phyloP scores from a whole-genome alignment of 202 grass and related monocot species.

The Zoysia matrella region DNA sequence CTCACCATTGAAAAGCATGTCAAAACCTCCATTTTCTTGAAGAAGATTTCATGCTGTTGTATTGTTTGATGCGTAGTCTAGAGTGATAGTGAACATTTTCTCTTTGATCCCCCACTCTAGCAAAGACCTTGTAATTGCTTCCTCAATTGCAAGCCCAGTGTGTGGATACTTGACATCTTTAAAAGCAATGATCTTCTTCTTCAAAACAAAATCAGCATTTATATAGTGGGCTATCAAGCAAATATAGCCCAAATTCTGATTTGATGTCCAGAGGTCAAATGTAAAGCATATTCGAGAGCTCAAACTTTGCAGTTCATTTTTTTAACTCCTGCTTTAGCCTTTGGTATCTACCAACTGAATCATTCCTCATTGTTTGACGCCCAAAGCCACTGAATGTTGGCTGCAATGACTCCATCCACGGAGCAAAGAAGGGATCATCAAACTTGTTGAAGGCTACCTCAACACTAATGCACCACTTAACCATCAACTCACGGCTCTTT shows the following conservation, averaged over 20 bases:
- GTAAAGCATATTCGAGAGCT: neutral
- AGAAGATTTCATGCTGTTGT: no score
- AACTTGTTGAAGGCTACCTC: neutral
- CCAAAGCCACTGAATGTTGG: neutral
- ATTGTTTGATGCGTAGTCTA: neutral
- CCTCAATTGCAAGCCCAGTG: neutral
- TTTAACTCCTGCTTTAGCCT: accelerated
- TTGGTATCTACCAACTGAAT: neutral
- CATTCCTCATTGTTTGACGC: neutral
- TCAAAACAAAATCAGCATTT: neutral
- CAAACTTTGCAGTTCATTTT: neutral
- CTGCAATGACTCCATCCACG: neutral
- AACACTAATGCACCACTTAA: neutral
- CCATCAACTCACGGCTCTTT: neutral
- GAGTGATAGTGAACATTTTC: neutral
- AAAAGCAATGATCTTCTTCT: neutral
- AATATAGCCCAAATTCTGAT: no score
- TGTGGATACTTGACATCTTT: neutral
- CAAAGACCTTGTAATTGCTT: neutral
- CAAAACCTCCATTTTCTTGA: neutral
- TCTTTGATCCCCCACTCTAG: neutral
- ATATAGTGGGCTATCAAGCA: no score
- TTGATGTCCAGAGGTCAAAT: no score
- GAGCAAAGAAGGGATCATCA: neutral
- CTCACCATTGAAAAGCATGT: neutral